Base-by-base conservation (phyloP, 2,329 filamentous ascomycete species). In the Clonostachys rhizophaga region DNA sequence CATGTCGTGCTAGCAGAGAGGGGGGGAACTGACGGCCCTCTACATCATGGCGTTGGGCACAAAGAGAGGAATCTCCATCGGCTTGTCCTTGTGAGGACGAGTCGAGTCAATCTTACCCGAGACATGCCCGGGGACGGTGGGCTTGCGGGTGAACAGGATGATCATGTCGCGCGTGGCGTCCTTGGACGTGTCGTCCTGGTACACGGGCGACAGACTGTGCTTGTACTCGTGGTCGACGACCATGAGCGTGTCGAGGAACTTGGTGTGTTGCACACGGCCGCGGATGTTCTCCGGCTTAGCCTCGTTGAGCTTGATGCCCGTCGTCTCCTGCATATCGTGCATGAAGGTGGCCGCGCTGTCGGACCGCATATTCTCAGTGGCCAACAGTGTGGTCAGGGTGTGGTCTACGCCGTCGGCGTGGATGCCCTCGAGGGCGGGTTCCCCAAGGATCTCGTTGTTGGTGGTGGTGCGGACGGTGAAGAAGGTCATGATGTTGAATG, bases 361-460 rank as follows among this genome's bases (percentile, higher is more conserved):
- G 40, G 51, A 42, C 6, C 48, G 48, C 58, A 64, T 61, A 52
- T 64, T 64, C 40, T 49, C 44, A 49, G 47, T 50, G 16, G 58
- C 56, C 17, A 64, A 50, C 24, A 52, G 60, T 10, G 56, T 59
- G 14, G 60, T 62, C 60, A 64, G 62, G 49, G 60, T 64, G 52
- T 61, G 57, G 43, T 64, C 61, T 43, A 58, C 57, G 40, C 61
- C 61, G 43, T 64, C 61, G 2, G 55, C 54, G 54, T 64, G 61
- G 33, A 64, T 58, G 20, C 61, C 61, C 48, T 64, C 61, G 16
- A 64, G 50, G 4, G 61, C 59, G 3, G 61, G 61, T 46, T 64
- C 58, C 20, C 61, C 61, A 14, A 60, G 46, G 17, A 61, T 51
- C 9, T 55, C 51, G 13, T 50, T 46, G 16, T 52, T 58, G n/a